Evolutionary conservation across 768 basidiomycete genomes (phyloP).

Genomic region (Phanerochaete sordida): DNA sequence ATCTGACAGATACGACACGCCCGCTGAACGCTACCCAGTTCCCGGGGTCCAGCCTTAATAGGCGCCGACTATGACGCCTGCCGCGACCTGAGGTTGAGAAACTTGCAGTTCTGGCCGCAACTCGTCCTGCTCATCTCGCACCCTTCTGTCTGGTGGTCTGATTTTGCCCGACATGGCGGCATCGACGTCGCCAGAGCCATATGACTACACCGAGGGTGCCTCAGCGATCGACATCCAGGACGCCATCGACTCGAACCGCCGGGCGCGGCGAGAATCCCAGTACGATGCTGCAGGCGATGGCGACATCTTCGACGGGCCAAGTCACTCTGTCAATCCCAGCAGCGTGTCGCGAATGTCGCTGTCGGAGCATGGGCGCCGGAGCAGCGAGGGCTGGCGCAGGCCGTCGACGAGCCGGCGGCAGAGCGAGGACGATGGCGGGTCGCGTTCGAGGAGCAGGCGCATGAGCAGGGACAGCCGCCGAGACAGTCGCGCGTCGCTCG

Average conservation of each 20-base stretch:
- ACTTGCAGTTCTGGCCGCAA: too few species aligned
- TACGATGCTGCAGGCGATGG: constrained; percentile 55
- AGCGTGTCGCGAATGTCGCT: constrained; percentile 80
- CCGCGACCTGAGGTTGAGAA: too few species aligned
- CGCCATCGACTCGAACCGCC: constrained; percentile 49
- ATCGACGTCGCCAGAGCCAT: constrained; percentile 7
- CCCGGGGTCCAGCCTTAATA: too few species aligned
- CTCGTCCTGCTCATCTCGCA: too few species aligned
- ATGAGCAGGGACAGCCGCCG: constrained; percentile 19
- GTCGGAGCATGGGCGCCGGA: constrained; percentile 47
- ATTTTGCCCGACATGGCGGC: constrained; percentile 12
- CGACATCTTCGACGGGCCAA: constrained; percentile 74
- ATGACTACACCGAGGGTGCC: constrained; percentile 88
- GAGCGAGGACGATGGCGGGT: constrained; percentile 20
- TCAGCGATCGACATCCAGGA: constrained; percentile 68
- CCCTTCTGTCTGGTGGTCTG: too few species aligned
- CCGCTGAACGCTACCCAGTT: too few species aligned
- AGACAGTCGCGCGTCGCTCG: constrained; percentile 14
- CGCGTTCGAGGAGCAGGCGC: constrained; percentile 13
- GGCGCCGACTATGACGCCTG: too few species aligned
- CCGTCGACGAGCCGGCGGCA: constrained; percentile 52
- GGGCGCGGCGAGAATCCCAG: constrained; percentile 65
- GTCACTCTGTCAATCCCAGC: constrained; percentile 63
- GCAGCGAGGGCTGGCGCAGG: constrained; percentile 52
- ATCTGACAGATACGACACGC: too few species aligned